Base-by-base conservation (phyloP, 768 basidiomycete species). In the Xerocomellus amylosporus region DNA sequence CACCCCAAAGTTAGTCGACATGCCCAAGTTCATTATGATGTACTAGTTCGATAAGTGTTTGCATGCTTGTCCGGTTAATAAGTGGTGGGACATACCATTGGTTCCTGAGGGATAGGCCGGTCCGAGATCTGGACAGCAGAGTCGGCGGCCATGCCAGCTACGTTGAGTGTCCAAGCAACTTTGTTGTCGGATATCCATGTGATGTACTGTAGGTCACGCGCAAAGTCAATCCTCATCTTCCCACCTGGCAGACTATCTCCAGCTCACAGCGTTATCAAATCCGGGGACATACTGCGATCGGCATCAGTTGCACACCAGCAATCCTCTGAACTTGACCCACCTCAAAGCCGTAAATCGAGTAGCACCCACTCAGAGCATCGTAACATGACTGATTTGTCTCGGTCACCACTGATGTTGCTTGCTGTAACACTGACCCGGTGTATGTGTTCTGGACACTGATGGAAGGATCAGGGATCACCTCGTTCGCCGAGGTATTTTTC, bases 281-380 rank as follows among this genome's bases (percentile, higher is more conserved):
- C 92, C 90, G 24, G 69, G 64, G n/a, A 65, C 60, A n/a, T 70
- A 70, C 69, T 70, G 22, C 19, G 19, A 46, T 33, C 26, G 24
- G 36, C 8, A 36, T 51, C 33, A 54, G 46, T 19, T 44, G 26
- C 20, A 39, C 12, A 5, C 20, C n/a, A 28, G 43, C 38, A 41
- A 37, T 22, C 22, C 37, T 40, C 17, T 26, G 42, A 42, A 33
- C 24, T n/a, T 38, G 20, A 55, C 74, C 41, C 36, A 80, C 82
- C 75, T 90, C 90, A 57, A 93, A 93, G 8, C 90, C 93, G 59
- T 94, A 93, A 6, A 83, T 70, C 8, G 87, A 80, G 65, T 78
- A 92, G 63, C 89, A 88, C 2, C 78, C 78, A 8, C 71, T 71
- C 8, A 73, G 77, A 45, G 67, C 75, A 70, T 86, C 83, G 68